Evolutionary conservation across 2,329 filamentous ascomycete genomes (phyloP).

Genomic region (Colletotrichum sp.): DNA sequence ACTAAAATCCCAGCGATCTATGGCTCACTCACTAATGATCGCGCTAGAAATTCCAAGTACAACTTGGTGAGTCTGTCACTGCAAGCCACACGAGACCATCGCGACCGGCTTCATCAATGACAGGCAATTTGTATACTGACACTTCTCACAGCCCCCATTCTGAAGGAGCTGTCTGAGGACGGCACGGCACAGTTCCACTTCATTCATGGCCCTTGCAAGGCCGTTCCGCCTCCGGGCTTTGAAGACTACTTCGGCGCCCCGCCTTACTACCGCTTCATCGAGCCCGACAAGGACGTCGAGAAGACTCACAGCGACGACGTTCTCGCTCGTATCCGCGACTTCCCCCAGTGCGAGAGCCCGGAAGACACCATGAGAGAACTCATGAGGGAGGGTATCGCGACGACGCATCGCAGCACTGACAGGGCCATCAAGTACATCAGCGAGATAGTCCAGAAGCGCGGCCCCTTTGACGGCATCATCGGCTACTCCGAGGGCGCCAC

Average conservation of each 20-base stretch:
- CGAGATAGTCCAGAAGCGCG: conserved; percentile 48
- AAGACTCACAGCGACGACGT: conserved; percentile 48
- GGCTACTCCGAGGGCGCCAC: conserved; percentile 67
- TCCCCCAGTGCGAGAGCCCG: conserved; percentile 54
- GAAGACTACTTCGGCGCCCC: conserved; percentile 62
- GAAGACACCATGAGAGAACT: conserved; percentile 63
- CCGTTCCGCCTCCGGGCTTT: conserved; percentile 56
- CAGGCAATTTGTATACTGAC: conserved; percentile 15
- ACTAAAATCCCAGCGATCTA: conserved; percentile 1
- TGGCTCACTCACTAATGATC: conserved; percentile 9
- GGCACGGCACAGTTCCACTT: conserved; percentile 54
- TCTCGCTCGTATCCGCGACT: conserved; percentile 57
- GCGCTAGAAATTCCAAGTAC: conserved; percentile 59
- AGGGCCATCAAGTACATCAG: conserved; percentile 46
- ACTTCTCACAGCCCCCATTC: conserved; percentile 48
- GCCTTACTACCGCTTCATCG: conserved; percentile 61
- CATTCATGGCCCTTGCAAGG: conserved; percentile 55
- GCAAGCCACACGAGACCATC: neutral
- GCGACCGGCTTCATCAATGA: neutral
- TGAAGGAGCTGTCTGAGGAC: conserved; percentile 51
- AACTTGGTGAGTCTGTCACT: conserved; percentile 44
- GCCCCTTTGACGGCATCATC: conserved; percentile 58
- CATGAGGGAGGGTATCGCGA: conserved; percentile 42
- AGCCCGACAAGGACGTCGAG: conserved; percentile 50
- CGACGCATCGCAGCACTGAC: conserved; percentile 41